Evolutionary conservation across 208 protist species (phyloP).

Genomic region (Trichomonas tenax): DNA sequence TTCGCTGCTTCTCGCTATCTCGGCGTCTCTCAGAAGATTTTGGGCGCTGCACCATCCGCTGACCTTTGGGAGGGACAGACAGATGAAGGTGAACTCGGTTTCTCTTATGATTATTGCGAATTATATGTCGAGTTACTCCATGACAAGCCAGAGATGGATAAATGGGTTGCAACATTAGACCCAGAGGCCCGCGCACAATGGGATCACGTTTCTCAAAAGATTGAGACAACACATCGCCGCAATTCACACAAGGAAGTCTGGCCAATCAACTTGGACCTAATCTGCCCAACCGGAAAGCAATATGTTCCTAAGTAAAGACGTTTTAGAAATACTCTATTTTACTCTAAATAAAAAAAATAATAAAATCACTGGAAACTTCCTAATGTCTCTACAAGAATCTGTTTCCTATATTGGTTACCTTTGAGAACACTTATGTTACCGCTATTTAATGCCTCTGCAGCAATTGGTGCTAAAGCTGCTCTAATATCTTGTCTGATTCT

Average conservation of each 20-base stretch:
- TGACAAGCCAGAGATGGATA: not conserved
- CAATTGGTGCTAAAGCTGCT: not conserved
- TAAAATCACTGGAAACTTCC: not conserved
- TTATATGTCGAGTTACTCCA: not conserved
- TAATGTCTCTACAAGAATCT: not conserved
- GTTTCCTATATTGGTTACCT: not conserved
- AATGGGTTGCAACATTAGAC: not conserved
- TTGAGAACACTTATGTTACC: not conserved
- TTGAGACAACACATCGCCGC: not conserved
- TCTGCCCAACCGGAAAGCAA: constrained; percentile 18
- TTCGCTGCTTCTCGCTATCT: not conserved
- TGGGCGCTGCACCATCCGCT: not conserved
- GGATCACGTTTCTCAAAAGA: not conserved
- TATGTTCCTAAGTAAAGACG: not conserved
- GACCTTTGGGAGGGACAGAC: constrained; percentile 3
- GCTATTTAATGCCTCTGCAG: not conserved
- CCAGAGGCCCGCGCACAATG: not conserved
- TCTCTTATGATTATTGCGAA: not conserved
- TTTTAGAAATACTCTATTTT: not conserved
- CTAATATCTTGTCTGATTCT: not conserved
- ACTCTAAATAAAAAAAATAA: not conserved
- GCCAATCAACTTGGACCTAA: not conserved
- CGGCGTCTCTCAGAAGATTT: not conserved
- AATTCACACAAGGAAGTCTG: constrained; percentile 13
- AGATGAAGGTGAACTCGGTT: constrained; percentile 19